Percentiles rank a stretch among this genome's conserved stretches.
These are phyloP conservation scores for Paracoccidioides lutzii DNA, from an alignment of 2,329 filamentous ascomycete genomes.

Conservation along the genomic window DNA sequence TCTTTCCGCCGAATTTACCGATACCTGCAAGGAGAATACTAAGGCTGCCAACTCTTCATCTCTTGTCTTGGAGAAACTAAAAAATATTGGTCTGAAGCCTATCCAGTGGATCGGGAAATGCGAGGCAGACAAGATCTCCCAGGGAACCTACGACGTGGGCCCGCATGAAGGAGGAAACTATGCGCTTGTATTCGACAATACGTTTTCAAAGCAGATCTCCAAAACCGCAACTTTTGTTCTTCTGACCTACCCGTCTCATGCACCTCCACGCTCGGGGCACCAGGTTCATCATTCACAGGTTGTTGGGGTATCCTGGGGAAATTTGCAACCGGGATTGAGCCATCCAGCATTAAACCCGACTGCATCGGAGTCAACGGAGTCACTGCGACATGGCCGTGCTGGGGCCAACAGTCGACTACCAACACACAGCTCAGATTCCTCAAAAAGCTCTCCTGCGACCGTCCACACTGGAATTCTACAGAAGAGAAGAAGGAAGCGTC, in stretches of 20 bases:
- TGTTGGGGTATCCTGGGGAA: slow-evolving; percentile 20
- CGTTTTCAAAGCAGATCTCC: slow-evolving; percentile 87
- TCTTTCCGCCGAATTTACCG: slow-evolving; percentile 20
- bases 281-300: slow-evolving; percentile 41
- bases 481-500: slow-evolving; percentile 84
- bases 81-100: slow-evolving; percentile 48
- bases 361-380: slow-evolving; percentile 39
- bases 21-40: slow-evolving; percentile 20
- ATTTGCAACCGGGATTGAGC: slow-evolving; percentile 15
- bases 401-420: slow-evolving; percentile 6
- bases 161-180: slow-evolving; percentile 77
- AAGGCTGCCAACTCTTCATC: slow-evolving; percentile 49
- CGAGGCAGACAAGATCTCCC: slow-evolving; percentile 88
- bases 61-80: slow-evolving; percentile 54
- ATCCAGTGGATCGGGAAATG: slow-evolving; percentile 82
- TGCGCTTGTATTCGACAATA: slow-evolving; percentile 95
- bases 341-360: slow-evolving; percentile 28
- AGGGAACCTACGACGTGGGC: slow-evolving; percentile 73
- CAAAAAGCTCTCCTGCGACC: slow-evolving; percentile 28
- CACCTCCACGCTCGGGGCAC: slow-evolving; percentile 30
- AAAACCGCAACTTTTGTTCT: slow-evolving; percentile 94
- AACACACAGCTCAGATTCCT: slow-evolving; percentile 16
- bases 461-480: slow-evolving; percentile 76
- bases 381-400: slow-evolving; percentile 28
- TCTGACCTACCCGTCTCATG: slow-evolving; percentile 78